Evolutionary conservation across 495 filamentous ascomycete species (phyloP).

Genomic region (Penicillium malachiteum): DNA sequence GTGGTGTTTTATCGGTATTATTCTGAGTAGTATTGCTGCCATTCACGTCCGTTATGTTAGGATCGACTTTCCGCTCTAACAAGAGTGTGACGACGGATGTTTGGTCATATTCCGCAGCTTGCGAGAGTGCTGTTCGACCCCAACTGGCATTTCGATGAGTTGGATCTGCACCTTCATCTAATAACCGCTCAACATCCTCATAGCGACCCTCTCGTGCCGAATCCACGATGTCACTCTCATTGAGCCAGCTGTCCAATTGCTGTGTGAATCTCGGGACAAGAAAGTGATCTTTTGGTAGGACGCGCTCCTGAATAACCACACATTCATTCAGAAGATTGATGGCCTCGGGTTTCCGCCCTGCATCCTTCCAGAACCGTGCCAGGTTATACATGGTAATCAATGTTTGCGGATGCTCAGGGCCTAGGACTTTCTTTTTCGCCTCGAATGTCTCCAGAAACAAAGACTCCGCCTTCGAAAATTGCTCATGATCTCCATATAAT

Average conservation of each 20-base stretch:
- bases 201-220: too few relatives aligned
- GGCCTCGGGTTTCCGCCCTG: too few relatives aligned
- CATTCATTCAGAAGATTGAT: too few relatives aligned
- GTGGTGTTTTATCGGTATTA: not conserved
- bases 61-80: not conserved
- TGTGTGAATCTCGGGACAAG: too few relatives aligned
- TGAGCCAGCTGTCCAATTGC: too few relatives aligned
- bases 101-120: slow-evolving; percentile 1
- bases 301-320: too few relatives aligned
- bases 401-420: not conserved
- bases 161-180: not conserved
- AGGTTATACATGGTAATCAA: not conserved
- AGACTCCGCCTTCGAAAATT: slow-evolving; percentile 17
- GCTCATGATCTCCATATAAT: too few relatives aligned
- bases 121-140: not conserved
- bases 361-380: not conserved
- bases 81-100: not conserved
- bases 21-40: not conserved
- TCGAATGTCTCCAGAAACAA: not conserved
- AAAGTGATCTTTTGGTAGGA: too few relatives aligned
- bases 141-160: not conserved
- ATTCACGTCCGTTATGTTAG: not conserved
- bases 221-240: too few relatives aligned
- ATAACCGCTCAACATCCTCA: too few relatives aligned
- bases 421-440: slow-evolving; percentile 4